Percentiles rank a stretch among this genome's conserved stretches.
Conservation (phyloP, 257 asterid genomes). For the Plantago ovata region DNA sequence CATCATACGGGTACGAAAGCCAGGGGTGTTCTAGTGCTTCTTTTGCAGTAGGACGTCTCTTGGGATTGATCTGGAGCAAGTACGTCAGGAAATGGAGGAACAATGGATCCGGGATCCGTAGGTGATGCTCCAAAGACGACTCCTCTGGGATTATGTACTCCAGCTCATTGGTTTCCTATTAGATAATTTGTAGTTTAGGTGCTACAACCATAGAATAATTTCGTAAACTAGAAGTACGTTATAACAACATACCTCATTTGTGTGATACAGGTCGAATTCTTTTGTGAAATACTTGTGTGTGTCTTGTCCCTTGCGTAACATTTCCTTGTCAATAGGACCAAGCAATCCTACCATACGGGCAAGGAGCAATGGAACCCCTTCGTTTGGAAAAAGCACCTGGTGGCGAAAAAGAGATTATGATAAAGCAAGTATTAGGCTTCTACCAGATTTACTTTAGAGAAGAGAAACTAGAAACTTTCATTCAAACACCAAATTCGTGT, state of each 20-base stretch:
- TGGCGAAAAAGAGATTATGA: conserved; percentile 10
- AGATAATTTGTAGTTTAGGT: conserved; percentile 4
- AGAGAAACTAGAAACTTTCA: too few relatives aligned
- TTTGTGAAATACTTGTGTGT: conserved; percentile 77
- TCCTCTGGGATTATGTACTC: conserved; percentile 74
- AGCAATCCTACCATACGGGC: conserved; percentile 67
- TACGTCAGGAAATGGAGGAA: conserved; percentile 56
- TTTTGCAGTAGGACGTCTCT: conserved; percentile 61
- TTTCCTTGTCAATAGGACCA: conserved; percentile 67
- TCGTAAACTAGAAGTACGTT: neutral
- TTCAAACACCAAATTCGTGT: too few relatives aligned
- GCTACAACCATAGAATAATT: neutral
- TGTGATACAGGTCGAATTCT: conserved; percentile 60
- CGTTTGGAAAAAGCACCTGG: conserved; percentile 94
- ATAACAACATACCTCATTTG: conserved; percentile 58
- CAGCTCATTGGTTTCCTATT: conserved; percentile 56
- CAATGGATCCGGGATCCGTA: conserved; percentile 46
- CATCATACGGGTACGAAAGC: conserved; percentile 45
- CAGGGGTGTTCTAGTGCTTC: conserved; percentile 83
- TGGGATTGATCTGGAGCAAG: conserved; percentile 72
- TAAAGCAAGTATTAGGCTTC: neutral
- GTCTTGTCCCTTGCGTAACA: conserved; percentile 71
- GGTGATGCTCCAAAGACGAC: conserved; percentile 63
- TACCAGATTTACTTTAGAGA: too few relatives aligned
- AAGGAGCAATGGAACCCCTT: conserved; percentile 61